Conservation (phyloP, 345 rosid species). For the Lepidium africanum region DNA sequence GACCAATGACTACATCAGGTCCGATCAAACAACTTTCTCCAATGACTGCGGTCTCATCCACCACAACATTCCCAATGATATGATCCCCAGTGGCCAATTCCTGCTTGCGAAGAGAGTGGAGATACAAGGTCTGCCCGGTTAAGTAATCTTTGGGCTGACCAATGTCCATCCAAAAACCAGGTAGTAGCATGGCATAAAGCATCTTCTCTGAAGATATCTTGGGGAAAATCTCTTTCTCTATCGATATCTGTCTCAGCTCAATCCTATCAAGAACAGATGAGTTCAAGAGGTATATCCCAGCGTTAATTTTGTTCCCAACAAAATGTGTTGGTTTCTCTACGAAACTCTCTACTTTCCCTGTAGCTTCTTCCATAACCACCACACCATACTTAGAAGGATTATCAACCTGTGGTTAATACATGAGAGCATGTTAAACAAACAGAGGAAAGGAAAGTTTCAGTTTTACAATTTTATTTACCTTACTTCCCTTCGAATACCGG, state of each 20-base stretch:
- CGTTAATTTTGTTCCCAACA: slow-evolving; percentile 92
- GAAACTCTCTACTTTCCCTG: slow-evolving; percentile 60
- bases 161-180: slow-evolving; percentile 27
- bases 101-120: slow-evolving; percentile 44
- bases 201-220: slow-evolving; percentile 60
- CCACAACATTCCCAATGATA: slow-evolving; percentile 66
- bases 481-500: too few species aligned
- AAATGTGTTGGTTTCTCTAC: slow-evolving; percentile 79
- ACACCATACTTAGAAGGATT: slow-evolving; percentile 95
- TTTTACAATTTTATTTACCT: slow-evolving; percentile 11
- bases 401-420: slow-evolving; percentile 35
- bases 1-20: slow-evolving; percentile 87
- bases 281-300: slow-evolving; percentile 81
- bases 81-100: slow-evolving; percentile 48
- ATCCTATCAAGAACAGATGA: slow-evolving; percentile 77
- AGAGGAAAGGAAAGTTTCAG: neutral
- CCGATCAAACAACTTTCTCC: slow-evolving; percentile 87
- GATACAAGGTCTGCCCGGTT: slow-evolving; percentile 73
- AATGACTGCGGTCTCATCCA: slow-evolving; percentile 62
- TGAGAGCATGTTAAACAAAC: neutral
- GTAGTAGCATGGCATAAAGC: slow-evolving; percentile 81
- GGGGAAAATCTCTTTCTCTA: slow-evolving; percentile 90
- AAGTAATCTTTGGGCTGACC: slow-evolving; percentile 48
- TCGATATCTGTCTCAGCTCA: slow-evolving; percentile 76
- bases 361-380: slow-evolving; percentile 71